These are phyloP conservation scores for Salix brachista DNA, from an alignment of 345 rosid genomes.

Conservation along the genomic window DNA sequence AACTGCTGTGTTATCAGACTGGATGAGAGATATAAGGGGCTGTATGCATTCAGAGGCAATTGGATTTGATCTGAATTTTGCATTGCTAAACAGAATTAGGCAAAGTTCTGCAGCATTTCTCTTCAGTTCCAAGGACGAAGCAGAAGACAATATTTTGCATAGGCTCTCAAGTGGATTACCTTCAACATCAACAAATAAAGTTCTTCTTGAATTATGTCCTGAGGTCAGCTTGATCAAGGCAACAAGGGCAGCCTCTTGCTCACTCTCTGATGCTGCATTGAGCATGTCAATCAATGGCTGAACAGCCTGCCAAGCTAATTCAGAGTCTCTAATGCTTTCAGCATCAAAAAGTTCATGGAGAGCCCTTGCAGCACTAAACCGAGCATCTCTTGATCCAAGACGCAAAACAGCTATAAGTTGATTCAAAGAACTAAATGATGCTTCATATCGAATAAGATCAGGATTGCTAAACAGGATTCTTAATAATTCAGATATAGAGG, in stretches of 20 bases:
- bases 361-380: slow-evolving; percentile 81
- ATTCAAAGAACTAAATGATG: slow-evolving; percentile 63
- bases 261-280: slow-evolving; percentile 60
- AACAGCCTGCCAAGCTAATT: slow-evolving; percentile 67
- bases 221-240: slow-evolving; percentile 68
- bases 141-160: slow-evolving; percentile 52
- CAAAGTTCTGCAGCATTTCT: slow-evolving; percentile 69
- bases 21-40: slow-evolving; percentile 59
- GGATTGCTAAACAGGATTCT: slow-evolving; percentile 65
- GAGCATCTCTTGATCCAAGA: slow-evolving; percentile 68
- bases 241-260: slow-evolving; percentile 69
- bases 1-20: slow-evolving; percentile 41
- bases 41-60: slow-evolving; percentile 57
- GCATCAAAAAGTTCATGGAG: slow-evolving; percentile 69
- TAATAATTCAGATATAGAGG: slow-evolving; percentile 61
- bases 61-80: slow-evolving; percentile 49
- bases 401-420: slow-evolving; percentile 87
- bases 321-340: slow-evolving; percentile 64
- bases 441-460: slow-evolving; percentile 62
- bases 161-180: slow-evolving; percentile 61
- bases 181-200: slow-evolving; percentile 49
- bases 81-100: slow-evolving; percentile 52
- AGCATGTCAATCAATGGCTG: slow-evolving; percentile 89
- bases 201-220: slow-evolving; percentile 47
- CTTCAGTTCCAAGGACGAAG: slow-evolving; percentile 67